A percentile compares a stretch with the other conserved stretches of the same genome.
Evolutionary conservation across 495 filamentous ascomycete species (phyloP).

Genomic region (Penicillium fimorum): DNA sequence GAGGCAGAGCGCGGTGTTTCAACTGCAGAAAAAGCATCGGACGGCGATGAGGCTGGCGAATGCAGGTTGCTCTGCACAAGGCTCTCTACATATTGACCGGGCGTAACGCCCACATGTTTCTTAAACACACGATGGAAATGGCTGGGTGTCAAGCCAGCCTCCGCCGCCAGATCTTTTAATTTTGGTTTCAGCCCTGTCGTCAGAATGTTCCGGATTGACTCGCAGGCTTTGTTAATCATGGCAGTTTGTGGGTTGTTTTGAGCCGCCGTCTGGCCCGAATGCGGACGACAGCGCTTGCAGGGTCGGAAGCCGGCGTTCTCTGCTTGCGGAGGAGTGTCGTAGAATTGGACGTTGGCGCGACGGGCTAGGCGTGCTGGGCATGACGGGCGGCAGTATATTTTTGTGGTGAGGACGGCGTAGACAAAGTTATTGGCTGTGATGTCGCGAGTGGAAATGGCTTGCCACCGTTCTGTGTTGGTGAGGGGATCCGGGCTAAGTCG

Average conservation of each 20-base stretch:
- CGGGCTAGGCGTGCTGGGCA: constrained; percentile 61
- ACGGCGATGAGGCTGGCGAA: constrained; percentile 10
- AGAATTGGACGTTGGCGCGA: constrained; percentile 60
- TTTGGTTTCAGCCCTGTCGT: constrained; percentile 38
- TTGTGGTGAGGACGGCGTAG: constrained; percentile 61
- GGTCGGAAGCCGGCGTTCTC: constrained; percentile 56
- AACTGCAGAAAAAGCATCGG: constrained; percentile 15
- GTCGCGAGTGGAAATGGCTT: constrained; percentile 54
- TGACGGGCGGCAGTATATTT: constrained; percentile 62
- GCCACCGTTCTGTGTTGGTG: constrained; percentile 51
- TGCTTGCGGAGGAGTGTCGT: constrained; percentile 53
- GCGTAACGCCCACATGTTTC: constrained; percentile 57
- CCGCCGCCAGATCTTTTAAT: constrained; percentile 50
- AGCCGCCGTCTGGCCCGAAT: constrained; percentile 34
- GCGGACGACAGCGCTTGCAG: constrained; percentile 65
- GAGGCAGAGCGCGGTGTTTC: constrained; percentile 11
- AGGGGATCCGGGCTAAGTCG: constrained; percentile 23
- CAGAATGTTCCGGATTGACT: constrained; percentile 27
- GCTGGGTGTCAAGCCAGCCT: constrained; percentile 55
- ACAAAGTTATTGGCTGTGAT: constrained; percentile 52
- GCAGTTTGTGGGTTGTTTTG: constrained; percentile 40
- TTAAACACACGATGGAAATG: constrained; percentile 65
- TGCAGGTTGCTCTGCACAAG: constrained; percentile 9
- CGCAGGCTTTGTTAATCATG: constrained; percentile 48
- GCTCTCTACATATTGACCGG: constrained; percentile 50